These are phyloP conservation scores for Penicillium sp. DNA, from an alignment of 2,329 filamentous ascomycete species.

Conservation along the genomic window DNA sequence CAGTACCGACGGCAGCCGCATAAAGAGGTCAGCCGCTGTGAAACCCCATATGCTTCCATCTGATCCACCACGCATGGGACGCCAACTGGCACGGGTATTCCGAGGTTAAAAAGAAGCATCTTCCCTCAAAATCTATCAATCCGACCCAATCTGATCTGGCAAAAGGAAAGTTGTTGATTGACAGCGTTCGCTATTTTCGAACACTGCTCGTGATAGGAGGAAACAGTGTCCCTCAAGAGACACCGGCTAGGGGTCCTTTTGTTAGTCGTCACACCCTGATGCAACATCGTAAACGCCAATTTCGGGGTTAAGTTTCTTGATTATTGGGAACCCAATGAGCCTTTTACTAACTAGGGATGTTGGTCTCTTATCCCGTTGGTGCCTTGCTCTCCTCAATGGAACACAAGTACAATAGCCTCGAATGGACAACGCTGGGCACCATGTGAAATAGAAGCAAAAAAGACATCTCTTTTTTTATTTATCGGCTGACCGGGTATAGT, in stretches of 20 bases:
- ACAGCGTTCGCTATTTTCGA: constrained; percentile 13
- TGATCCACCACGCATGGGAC: constrained; percentile 35
- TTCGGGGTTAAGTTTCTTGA: constrained; percentile 11
- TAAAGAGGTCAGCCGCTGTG: constrained; percentile 39
- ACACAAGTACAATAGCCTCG: constrained; percentile 4
- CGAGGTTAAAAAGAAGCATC: constrained; percentile 8
- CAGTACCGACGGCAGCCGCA: constrained; percentile 32
- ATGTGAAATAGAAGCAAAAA: constrained; percentile 28
- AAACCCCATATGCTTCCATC: constrained; percentile 34
- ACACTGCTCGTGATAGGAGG: constrained; percentile 9
- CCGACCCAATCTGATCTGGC: not conserved
- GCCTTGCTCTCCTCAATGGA: constrained; percentile 15
- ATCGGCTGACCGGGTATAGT: constrained; percentile 25
- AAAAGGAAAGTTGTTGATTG: not conserved
- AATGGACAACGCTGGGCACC: constrained; percentile 15
- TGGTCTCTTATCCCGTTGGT: constrained; percentile 7
- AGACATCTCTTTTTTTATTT: constrained; percentile 6
- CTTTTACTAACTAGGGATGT: constrained; percentile 10
- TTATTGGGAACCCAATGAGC: constrained; percentile 8
- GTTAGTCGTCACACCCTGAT: constrained; percentile 20
- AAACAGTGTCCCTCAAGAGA: constrained; percentile 2
- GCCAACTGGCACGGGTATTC: constrained; percentile 10
- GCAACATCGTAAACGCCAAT: constrained; percentile 22
- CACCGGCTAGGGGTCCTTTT: constrained; percentile 12
- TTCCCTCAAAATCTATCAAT: constrained; percentile 1